A percentile compares a stretch with the other conserved stretches of the same genome.
Conservation (phyloP, 768 basidiomycete species). For the Phylloporus arenicola region DNA sequence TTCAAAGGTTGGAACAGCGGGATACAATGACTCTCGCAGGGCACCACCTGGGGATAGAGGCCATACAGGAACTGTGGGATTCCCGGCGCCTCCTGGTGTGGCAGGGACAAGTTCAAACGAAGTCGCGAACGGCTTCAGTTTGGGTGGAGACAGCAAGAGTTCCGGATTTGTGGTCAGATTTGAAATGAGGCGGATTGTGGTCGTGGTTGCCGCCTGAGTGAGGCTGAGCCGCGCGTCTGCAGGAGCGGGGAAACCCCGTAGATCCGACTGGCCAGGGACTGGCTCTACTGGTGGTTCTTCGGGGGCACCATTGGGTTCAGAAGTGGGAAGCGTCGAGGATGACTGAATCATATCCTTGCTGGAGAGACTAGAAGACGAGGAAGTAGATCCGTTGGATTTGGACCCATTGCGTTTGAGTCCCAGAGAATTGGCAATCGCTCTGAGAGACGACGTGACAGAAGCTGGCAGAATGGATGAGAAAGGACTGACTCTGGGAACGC, state of each 20-base stretch:
- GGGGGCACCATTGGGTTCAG: slow-evolving; percentile 16
- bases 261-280: slow-evolving; percentile 54
- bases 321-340: slow-evolving; percentile 27
- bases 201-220: slow-evolving; percentile 42
- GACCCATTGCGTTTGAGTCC: slow-evolving; percentile 52
- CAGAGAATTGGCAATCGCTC: slow-evolving; percentile 68
- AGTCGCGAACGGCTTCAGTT: slow-evolving; percentile 60
- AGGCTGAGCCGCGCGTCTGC: slow-evolving; percentile 56
- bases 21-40: slow-evolving; percentile 33
- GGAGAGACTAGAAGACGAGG: slow-evolving; percentile 30
- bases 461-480: slow-evolving; percentile 31
- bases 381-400: slow-evolving; percentile 10
- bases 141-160: slow-evolving; percentile 45
- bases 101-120: slow-evolving; percentile 62
- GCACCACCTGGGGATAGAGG: slow-evolving; percentile 34
- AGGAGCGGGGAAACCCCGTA: slow-evolving; percentile 59
- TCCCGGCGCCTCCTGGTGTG: slow-evolving; percentile 37
- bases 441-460: slow-evolving; percentile 69
- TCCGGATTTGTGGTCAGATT: slow-evolving; percentile 19
- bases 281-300: slow-evolving; percentile 35
- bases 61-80: slow-evolving; percentile 31
- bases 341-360: slow-evolving; percentile 15
- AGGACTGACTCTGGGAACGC: background rate
- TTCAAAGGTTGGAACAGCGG: slow-evolving; percentile 33
- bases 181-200: slow-evolving; percentile 45